Evolutionary conservation across 306 rosid genomes (phyloP).

Genomic region (Vigna trinervia): DNA sequence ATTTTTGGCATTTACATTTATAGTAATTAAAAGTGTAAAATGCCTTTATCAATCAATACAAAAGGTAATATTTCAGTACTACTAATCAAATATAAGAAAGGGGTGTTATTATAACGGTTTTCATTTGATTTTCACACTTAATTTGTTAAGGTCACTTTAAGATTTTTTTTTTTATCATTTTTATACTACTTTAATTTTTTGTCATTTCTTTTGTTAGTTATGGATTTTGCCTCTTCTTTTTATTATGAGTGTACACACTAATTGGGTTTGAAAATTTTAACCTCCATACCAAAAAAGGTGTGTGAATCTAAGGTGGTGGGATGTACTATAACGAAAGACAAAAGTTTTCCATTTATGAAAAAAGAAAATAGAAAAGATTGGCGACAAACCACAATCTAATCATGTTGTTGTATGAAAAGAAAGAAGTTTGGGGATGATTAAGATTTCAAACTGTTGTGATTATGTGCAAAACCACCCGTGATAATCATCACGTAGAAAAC

Average conservation of each 20-base stretch:
- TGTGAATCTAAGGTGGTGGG: neutral
- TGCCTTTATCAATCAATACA: neutral
- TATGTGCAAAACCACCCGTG: conserved; percentile 31
- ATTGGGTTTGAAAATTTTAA: neutral
- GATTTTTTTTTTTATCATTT: neutral
- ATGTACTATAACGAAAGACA: neutral
- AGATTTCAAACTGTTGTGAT: conserved; percentile 21
- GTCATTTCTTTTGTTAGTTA: neutral
- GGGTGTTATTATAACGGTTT: neutral
- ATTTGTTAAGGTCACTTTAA: neutral
- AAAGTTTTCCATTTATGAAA: neutral
- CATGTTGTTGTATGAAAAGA: conserved; percentile 30
- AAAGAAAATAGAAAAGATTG: neutral
- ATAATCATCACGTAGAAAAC: conserved; percentile 33
- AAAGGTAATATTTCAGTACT: neutral
- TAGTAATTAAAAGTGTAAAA: neutral
- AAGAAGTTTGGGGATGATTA: conserved; percentile 18
- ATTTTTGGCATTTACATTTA: neutral
- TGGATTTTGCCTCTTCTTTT: neutral
- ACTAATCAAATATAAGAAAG: neutral
- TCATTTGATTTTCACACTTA: neutral
- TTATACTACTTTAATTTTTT: neutral
- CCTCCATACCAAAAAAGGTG: neutral
- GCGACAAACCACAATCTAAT: conserved; percentile 14
- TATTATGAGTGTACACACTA: neutral